Evolutionary conservation across 352 stramenopile species (phyloP).

Genomic region (Phytophthora sp.): DNA sequence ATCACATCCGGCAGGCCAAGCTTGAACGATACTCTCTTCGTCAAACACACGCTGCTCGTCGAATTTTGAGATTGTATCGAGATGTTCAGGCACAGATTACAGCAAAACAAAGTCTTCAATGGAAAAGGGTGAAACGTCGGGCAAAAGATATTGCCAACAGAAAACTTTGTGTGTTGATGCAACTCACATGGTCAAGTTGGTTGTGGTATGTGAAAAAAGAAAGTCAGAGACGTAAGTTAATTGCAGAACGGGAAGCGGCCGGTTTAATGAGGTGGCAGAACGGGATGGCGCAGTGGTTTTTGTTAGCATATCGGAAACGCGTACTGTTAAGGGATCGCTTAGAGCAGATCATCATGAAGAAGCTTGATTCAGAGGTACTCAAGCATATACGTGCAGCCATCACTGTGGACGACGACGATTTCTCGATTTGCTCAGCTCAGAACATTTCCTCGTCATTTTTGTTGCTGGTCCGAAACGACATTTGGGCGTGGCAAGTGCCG

Average conservation of each 20-base stretch:
- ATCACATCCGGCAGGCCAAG: constrained; percentile 43
- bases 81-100: constrained; percentile 18
- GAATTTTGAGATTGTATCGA: constrained; percentile 34
- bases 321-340: neutral
- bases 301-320: constrained; percentile 7
- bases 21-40: constrained; percentile 19
- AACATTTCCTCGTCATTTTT: constrained; percentile 15
- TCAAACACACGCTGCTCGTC: constrained; percentile 26
- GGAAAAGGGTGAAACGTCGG: constrained; percentile 13
- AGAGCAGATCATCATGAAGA: neutral
- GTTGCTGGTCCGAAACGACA: constrained; percentile 27
- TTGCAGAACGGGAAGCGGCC: constrained; percentile 6
- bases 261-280: constrained; percentile 10
- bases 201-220: neutral
- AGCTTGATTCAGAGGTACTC: constrained; percentile 11
- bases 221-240: constrained; percentile 1
- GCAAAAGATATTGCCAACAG: constrained; percentile 12
- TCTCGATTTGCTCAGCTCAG: neutral
- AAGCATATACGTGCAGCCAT: constrained; percentile 18
- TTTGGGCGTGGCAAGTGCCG: constrained; percentile 41
- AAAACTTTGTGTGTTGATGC: neutral
- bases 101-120: constrained; percentile 35
- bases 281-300: constrained; percentile 4
- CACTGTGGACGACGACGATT: neutral
- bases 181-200: constrained; percentile 9